These are phyloP conservation scores for Closterium sp. DNA, from an alignment of 139 green algal species.

Conservation along the genomic window DNA sequence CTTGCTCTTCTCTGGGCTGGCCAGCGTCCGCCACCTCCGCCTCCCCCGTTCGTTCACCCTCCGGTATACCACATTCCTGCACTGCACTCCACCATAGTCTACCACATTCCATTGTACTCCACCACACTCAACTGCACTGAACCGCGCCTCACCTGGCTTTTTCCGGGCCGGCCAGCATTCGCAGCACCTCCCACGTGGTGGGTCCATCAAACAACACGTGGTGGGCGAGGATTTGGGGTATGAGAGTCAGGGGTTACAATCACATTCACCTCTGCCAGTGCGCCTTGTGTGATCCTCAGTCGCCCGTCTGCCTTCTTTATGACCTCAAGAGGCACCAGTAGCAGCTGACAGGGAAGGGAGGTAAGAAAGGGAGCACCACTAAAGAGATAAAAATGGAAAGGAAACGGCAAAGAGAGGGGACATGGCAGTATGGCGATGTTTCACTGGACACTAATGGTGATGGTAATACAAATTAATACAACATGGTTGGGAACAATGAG, in stretches of 20 bases:
- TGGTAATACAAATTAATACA: not conserved
- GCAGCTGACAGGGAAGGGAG: slow-evolving; percentile 28
- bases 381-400: too few species aligned
- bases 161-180: slow-evolving; percentile 25
- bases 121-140: not conserved
- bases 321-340: slow-evolving; percentile 18
- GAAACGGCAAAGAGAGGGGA: too few species aligned
- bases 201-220: slow-evolving; percentile 35
- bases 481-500: not conserved
- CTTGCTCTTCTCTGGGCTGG: too few species aligned
- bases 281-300: slow-evolving; percentile 34
- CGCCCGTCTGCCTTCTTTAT: slow-evolving; percentile 25
- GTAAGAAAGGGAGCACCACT: too few species aligned
- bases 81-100: too few species aligned
- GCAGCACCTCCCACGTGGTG: slow-evolving; percentile 20
- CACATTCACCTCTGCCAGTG: slow-evolving; percentile 46
- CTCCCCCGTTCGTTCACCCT: not conserved
- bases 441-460: not conserved
- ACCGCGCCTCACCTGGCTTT: slow-evolving; percentile 2
- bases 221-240: too few species aligned
- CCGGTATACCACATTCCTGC: too few species aligned
- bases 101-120: not conserved
- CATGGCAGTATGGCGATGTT: not conserved
- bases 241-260: too few species aligned
- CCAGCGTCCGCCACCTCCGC: too few species aligned